Percentiles rank a stretch among this genome's conserved stretches.
Evolutionary conservation across 129 eudicot genomes (phyloP).

Genomic region (Glebionis coronaria): DNA sequence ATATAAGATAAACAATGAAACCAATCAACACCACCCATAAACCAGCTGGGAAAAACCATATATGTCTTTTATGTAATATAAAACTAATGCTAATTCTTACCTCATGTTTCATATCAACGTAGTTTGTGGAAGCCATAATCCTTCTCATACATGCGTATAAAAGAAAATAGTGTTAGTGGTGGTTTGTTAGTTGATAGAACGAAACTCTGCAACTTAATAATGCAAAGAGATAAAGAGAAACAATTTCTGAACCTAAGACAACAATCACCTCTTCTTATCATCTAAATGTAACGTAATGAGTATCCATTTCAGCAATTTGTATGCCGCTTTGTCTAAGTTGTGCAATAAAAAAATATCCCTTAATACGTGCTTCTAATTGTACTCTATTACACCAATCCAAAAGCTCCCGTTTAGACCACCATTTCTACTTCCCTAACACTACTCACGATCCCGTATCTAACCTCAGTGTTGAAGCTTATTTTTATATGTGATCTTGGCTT

Average conservation of each 20-base stretch:
- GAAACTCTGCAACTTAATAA: neutral
- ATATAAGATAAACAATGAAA: neutral
- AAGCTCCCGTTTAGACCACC: too few species aligned
- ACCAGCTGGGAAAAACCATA: constrained; percentile 7
- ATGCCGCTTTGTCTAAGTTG: too few species aligned
- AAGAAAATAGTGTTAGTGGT: constrained; percentile 5
- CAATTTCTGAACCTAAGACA: neutral
- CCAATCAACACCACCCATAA: constrained; percentile 6
- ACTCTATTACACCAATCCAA: too few species aligned
- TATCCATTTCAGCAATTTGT: too few species aligned
- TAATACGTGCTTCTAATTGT: too few species aligned
- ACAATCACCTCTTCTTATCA: neutral
- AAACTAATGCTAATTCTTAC: too few species aligned
- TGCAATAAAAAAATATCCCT: too few species aligned
- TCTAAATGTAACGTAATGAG: constrained; percentile 11
- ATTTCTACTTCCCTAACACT: too few species aligned
- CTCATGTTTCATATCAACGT: constrained; percentile 85
- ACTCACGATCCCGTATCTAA: too few species aligned
- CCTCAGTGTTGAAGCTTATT: too few species aligned
- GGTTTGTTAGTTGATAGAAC: neutral
- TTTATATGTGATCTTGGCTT: too few species aligned
- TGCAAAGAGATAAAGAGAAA: neutral
- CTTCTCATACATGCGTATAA: constrained; percentile 64
- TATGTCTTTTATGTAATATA: too few species aligned
- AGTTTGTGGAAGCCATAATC: constrained; percentile 78